Base-by-base conservation (phyloP, 495 filamentous ascomycete species). In the Podospora comata region DNA sequence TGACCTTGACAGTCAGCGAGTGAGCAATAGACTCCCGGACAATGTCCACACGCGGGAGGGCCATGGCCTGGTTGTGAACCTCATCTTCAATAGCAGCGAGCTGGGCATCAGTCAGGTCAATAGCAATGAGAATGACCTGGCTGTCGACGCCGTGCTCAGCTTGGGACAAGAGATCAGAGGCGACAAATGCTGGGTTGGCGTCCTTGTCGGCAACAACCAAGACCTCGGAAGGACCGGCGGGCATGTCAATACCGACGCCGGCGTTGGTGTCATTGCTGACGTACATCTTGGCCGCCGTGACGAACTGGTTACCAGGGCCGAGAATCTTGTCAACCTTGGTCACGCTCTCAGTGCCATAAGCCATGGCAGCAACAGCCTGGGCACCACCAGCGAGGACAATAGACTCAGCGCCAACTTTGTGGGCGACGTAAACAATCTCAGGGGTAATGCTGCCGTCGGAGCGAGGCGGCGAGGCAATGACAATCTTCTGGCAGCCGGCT, bases 291-390 rank as follows among this genome's bases (percentile, higher is more conserved):
- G 91, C 95, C 0, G 96, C 95, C 0, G 95, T 99, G 30, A 99
- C 96, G 74, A 98, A 99, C 79, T 99, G 95, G 79, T 99, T 99
- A 54, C 95, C 95, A 2, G 95, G 95, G 1, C 95, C 95, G 4
- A 99, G 87, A 73, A 99, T 97, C 88, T 99, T 99, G 84, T 99
- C 95, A 19, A 98, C 96, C 82, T 99, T 99, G 75, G 81, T 92
- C 67, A 98, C 87, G 74, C 83, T 89, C 75, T 91, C 87, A 9
- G 92, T 96, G 28, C 92, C 92, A 72, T 95, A 90, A 18, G 92
- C 92, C 85, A 95, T 88, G 19, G 91, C 91, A 20, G 92, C 90
- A 26, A 99, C 89, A n/a, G 95, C 95, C 81, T 99, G 95, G 0
- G 96, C 95, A 63, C 95, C 95, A 54, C 95, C 95, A 4, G 95